Evolutionary conservation across 2,329 filamentous ascomycete species (phyloP).

Genomic region (Sphaerulina vaccinii): DNA sequence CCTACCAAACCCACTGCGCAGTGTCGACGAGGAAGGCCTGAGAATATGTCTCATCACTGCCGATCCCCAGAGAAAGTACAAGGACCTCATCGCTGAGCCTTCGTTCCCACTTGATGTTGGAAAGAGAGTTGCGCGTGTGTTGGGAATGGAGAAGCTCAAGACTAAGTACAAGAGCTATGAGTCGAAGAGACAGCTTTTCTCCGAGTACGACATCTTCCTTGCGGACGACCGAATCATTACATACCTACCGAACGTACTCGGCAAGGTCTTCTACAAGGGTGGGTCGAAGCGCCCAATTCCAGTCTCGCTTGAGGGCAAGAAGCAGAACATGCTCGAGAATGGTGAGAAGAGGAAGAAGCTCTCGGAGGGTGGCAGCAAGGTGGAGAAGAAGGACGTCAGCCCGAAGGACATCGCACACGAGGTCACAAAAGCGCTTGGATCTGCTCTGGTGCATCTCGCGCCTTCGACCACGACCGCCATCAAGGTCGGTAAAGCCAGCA

Average conservation of each 20-base stretch:
- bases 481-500: conserved; percentile 72
- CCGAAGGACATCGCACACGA: conserved; percentile 72
- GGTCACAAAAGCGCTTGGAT: conserved; percentile 72
- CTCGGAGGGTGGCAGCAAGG: conserved; percentile 40
- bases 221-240: conserved; percentile 82
- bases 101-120: conserved; percentile 53
- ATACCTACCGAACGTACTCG: conserved; percentile 71
- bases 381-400: conserved; percentile 50
- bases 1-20: conserved; percentile 60
- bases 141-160: conserved; percentile 83
- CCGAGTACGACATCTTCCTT: conserved; percentile 90
- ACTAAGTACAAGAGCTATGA: conserved; percentile 89
- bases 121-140: conserved; percentile 57
- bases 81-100: conserved; percentile 76
- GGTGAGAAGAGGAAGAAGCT: conserved; percentile 49
- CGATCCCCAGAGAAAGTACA: conserved; percentile 80
- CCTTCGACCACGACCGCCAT: conserved; percentile 78
- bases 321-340: conserved; percentile 50
- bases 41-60: conserved; percentile 86
- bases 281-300: conserved; percentile 84
- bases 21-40: conserved; percentile 42
- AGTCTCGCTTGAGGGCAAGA: conserved; percentile 64
- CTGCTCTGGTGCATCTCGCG: conserved; percentile 77
- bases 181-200: conserved; percentile 74
- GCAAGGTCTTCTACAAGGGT: conserved; percentile 88